Percentiles rank a stretch among this genome's conserved stretches.
Conservation (phyloP, 208 protist genomes). For the Acanthamoeba triangularis region DNA sequence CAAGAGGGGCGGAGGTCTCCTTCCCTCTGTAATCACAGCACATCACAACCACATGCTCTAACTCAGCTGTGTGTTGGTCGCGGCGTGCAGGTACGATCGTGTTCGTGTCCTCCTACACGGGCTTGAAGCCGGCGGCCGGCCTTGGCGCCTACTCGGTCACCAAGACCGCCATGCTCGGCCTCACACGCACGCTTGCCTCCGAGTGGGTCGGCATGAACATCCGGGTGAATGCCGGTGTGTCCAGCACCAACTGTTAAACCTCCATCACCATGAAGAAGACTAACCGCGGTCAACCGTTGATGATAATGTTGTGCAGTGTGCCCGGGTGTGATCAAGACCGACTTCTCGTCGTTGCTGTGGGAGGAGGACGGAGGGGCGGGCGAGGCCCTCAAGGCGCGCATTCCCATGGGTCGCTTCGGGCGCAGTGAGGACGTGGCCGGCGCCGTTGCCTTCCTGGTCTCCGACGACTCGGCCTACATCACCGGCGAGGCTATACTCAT, state of each 20-base stretch:
- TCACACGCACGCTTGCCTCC: slow-evolving; percentile 2
- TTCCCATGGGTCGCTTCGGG: slow-evolving; percentile 46
- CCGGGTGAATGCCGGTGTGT: slow-evolving; percentile 28
- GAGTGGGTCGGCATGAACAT: slow-evolving; percentile 15
- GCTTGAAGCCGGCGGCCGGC: neutral
- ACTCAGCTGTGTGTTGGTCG: neutral
- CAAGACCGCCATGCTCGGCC: slow-evolving; percentile 30
- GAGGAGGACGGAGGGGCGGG: neutral
- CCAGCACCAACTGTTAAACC: neutral
- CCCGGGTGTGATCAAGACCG: slow-evolving; percentile 25
- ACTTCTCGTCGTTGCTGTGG: slow-evolving; percentile 22
- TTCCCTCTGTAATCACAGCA: neutral
- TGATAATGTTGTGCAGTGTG: neutral
- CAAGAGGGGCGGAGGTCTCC: neutral
- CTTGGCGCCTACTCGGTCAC: slow-evolving; percentile 20
- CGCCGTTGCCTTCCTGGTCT: slow-evolving; percentile 52
- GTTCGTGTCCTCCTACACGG: slow-evolving; percentile 53
- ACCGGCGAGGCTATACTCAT: slow-evolving; percentile 31
- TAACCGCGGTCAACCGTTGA: too few species aligned
- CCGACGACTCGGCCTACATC: slow-evolving; percentile 20
- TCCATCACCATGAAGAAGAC: neutral
- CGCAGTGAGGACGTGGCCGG: slow-evolving; percentile 30
- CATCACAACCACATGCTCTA: neutral
- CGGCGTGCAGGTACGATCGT: neutral
- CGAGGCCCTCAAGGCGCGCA: neutral